These are phyloP conservation scores for Phytophthora meadii DNA, from an alignment of 352 stramenopile genomes.

Conservation along the genomic window DNA sequence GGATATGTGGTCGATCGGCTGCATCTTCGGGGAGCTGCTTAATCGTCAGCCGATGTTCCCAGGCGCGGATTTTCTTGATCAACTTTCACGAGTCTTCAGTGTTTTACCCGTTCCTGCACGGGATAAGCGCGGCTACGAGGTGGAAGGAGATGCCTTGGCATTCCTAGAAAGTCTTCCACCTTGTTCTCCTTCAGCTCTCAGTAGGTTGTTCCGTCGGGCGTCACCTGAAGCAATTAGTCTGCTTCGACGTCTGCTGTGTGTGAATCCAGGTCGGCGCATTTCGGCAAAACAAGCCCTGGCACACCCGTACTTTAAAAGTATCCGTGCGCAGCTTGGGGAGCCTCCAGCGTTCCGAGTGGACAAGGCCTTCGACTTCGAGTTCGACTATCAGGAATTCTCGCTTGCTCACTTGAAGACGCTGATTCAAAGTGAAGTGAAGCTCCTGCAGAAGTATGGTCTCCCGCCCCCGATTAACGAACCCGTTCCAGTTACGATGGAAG, in stretches of 20 bases:
- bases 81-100: constrained; percentile 79
- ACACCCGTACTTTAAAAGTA: constrained; percentile 92
- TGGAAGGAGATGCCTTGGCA: constrained; percentile 78
- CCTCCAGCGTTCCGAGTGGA: constrained; percentile 71
- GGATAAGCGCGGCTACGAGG: constrained; percentile 78
- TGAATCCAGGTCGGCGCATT: constrained; percentile 92
- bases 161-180: constrained; percentile 78
- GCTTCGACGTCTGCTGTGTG: constrained; percentile 73
- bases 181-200: constrained; percentile 74
- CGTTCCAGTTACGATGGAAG: constrained; percentile 7
- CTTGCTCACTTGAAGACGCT: constrained; percentile 66
- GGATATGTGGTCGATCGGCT: constrained; percentile 90
- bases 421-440: constrained; percentile 81
- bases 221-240: constrained; percentile 76
- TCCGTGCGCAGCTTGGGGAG: constrained; percentile 73
- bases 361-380: constrained; percentile 84
- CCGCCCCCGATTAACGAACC: constrained; percentile 5
- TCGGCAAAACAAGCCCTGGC: constrained; percentile 89
- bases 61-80: constrained; percentile 82
- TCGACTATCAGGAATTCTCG: constrained; percentile 77
- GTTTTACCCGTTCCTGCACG: constrained; percentile 71
- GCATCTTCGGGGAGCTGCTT: constrained; percentile 95
- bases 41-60: constrained; percentile 81
- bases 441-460: constrained; percentile 62
- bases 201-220: constrained; percentile 72